Percentiles rank a stretch among this genome's conserved stretches.
Evolutionary conservation across 192 early-diverging fungal species (phyloP).

Genomic region (Rhizophagus sp.): DNA sequence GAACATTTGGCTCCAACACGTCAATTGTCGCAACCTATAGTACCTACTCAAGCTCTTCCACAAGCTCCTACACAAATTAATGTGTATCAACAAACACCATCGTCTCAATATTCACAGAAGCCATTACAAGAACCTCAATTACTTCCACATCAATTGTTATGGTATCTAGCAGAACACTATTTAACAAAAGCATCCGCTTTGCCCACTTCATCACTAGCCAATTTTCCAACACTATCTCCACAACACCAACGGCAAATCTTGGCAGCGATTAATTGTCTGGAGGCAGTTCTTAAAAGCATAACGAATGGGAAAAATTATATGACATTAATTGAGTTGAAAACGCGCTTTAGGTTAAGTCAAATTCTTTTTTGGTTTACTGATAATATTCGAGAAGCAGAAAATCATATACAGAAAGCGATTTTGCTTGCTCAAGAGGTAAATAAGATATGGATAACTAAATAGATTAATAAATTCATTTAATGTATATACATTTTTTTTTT

Average conservation of each 20-base stretch:
- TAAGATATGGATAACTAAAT: background rate
- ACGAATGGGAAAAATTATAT: conserved; percentile 34
- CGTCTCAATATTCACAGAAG: background rate
- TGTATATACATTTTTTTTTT: background rate
- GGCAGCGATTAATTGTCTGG: conserved; percentile 42
- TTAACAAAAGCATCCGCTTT: conserved; percentile 8
- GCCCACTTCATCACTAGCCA: background rate
- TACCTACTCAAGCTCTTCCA: background rate
- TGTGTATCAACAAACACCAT: background rate
- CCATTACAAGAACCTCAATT: background rate
- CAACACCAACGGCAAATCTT: conserved; percentile 38
- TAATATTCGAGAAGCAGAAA: conserved; percentile 32
- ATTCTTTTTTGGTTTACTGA: conserved; percentile 46
- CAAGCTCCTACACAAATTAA: background rate
- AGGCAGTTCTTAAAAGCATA: conserved; percentile 34
- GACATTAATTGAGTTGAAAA: conserved; percentile 31
- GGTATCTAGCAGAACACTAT: conserved; percentile 29
- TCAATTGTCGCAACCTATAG: background rate
- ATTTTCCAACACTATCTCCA: conserved; percentile 16
- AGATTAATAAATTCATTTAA: background rate
- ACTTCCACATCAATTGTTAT: conserved; percentile 18
- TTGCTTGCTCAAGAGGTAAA: conserved; percentile 25
- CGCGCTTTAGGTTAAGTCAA: conserved; percentile 40
- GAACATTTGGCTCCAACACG: background rate
- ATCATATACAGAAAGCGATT: conserved; percentile 27